These are phyloP conservation scores for Limnomonas spitsbergensis DNA, from an alignment of 139 green algal genomes.

Conservation along the genomic window DNA sequence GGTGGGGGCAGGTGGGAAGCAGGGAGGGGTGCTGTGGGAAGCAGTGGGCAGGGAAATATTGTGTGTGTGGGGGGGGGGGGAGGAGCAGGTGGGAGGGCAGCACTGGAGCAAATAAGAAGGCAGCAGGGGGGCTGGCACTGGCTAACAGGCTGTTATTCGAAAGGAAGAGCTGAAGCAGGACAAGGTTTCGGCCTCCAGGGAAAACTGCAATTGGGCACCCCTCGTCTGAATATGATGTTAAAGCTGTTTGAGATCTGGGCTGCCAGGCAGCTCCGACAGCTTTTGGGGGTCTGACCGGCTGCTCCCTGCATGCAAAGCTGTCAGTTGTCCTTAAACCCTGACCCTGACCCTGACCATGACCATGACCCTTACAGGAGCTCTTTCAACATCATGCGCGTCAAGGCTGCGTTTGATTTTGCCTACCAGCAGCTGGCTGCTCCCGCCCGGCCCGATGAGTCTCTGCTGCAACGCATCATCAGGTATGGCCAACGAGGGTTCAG, in stretches of 20 bases:
- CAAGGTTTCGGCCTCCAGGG: too few relatives aligned
- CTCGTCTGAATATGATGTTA: constrained; percentile 17
- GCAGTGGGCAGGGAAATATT: too few relatives aligned
- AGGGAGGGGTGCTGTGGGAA: too few relatives aligned
- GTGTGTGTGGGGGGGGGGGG: too few relatives aligned
- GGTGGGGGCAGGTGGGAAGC: too few relatives aligned
- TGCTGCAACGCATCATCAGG: constrained; percentile 35
- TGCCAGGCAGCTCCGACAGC: neutral
- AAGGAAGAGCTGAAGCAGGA: too few relatives aligned
- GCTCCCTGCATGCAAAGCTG: too few relatives aligned
- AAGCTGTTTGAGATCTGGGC: neutral
- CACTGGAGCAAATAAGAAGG: too few relatives aligned
- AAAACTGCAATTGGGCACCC: constrained; percentile 27
- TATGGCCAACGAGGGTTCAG: neutral
- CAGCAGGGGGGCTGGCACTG: too few relatives aligned
- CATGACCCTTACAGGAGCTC: constrained; percentile 51
- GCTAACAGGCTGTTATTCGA: too few relatives aligned
- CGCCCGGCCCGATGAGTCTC: constrained; percentile 18
- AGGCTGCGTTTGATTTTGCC: constrained; percentile 50
- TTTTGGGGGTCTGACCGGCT: neutral
- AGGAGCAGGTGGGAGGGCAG: too few relatives aligned
- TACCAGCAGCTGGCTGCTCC: constrained; percentile 50
- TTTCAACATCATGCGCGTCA: constrained; percentile 64
- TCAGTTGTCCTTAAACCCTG: constrained; percentile 3
- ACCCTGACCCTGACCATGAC: constrained; percentile 27